Evolutionary conservation across 2,329 filamentous ascomycete species (phyloP).

Genomic region (Fonsecaea nubica): DNA sequence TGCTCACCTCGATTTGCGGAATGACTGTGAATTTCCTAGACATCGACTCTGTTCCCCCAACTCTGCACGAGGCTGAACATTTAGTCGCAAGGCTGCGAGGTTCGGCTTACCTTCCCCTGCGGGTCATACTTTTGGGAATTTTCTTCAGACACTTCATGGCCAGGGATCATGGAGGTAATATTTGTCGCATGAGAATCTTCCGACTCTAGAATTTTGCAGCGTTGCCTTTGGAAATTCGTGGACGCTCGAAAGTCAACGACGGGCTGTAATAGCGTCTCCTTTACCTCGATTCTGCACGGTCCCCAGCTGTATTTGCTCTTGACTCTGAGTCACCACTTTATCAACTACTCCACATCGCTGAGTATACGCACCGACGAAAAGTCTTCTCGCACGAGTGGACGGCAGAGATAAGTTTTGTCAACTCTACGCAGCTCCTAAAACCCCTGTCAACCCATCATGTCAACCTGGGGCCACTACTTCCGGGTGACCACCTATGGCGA

Average conservation of each 20-base stretch:
- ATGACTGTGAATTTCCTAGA: no score
- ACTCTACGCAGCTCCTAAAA: background rate
- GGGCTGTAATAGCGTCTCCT: background rate
- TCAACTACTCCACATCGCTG: background rate
- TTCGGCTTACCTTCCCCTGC: constrained; percentile 11
- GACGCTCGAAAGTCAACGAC: background rate
- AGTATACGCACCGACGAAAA: background rate
- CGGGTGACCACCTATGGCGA: constrained; percentile 84
- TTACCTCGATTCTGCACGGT: background rate
- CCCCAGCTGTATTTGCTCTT: background rate
- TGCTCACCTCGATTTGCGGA: no score
- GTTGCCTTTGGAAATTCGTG: background rate
- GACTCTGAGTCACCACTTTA: constrained; percentile 2
- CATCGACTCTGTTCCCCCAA: background rate
- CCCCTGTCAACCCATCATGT: constrained; percentile 62
- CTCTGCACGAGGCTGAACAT: background rate
- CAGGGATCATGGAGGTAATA: background rate
- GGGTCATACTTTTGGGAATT: background rate
- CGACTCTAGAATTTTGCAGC: background rate
- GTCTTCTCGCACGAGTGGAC: background rate
- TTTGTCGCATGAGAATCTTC: background rate
- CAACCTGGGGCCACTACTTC: constrained; percentile 84
- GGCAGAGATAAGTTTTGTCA: background rate
- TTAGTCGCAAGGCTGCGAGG: constrained; percentile 1
- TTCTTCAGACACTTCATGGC: constrained; percentile 6